Evolutionary conservation across 2,329 filamentous ascomycete genomes (phyloP), one percentile per base, ranked within the genome.

Genomic region (Chaetomiaceae sp.): DNA sequence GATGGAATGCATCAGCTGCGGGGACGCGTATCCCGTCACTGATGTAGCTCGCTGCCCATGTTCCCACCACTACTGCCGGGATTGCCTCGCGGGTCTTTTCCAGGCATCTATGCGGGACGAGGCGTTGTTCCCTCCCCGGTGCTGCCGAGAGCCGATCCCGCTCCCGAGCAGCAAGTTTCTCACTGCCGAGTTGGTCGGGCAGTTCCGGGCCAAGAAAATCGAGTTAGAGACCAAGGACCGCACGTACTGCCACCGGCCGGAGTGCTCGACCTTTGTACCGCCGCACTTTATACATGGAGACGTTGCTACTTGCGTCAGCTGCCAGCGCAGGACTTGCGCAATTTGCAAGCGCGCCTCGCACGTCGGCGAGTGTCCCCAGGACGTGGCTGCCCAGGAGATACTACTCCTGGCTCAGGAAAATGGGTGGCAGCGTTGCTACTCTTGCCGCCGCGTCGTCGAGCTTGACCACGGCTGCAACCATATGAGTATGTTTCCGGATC

Each of bases 81-180:
- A 54, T 1, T 83, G 81, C 57, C 56, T 83, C 0, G 57, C 58
- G 2, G 49, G 54, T 0, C 68, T 81, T 0, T 77, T 82, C 59
- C n/a, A 53, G 1, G 48, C 60, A 0, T 67, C 75, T 0, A 66
- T 76, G 19, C 63, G 51, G 0, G 75, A 81, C 53, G 75, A 82
- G 49, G 66, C 70, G 0, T 58, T 78, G 0, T 83, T 80, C 50
- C 80, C 79, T 0, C 78, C 79, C 0, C 68, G 69, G 2, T 83
- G 79, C 63, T 82, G 79, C 58, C 51, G 58, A 0, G 56, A 71
- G 21, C 50, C 60, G 0, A 74, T 83, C 5, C 61, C 69, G 0
- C 43, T 76, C 0, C 60, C 63, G 0, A 44, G 54, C 0, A 67
- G 66, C 23, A 61, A 60, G 0, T 34, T 57, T 1, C 64, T 83